Conservation (phyloP, 2,329 filamentous ascomycete genomes). For the Thelonectria discophora region DNA sequence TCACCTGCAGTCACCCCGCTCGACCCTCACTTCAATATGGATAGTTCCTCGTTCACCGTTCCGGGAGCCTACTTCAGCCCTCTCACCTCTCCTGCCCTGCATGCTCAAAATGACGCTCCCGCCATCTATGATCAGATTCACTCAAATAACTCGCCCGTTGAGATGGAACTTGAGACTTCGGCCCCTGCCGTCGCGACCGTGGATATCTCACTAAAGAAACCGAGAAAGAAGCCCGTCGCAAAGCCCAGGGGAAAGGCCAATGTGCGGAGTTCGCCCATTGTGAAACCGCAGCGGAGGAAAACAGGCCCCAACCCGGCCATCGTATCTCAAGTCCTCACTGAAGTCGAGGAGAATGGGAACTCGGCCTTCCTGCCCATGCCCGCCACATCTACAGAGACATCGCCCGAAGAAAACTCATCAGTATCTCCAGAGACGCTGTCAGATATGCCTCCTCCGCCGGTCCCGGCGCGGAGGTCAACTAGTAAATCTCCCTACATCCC, state of each 20-base stretch:
- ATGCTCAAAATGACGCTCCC: slow-evolving; percentile 56
- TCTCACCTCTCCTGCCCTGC: slow-evolving; percentile 80
- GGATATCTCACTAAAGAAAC: slow-evolving; percentile 59
- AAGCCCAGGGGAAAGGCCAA: slow-evolving; percentile 62
- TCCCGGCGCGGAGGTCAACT: slow-evolving; percentile 71
- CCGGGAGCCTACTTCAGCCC: slow-evolving; percentile 83
- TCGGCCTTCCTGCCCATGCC: slow-evolving; percentile 50
- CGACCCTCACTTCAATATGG: slow-evolving; percentile 73
- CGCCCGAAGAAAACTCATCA: slow-evolving; percentile 68
- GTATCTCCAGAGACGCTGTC: slow-evolving; percentile 70
- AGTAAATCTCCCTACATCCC: slow-evolving; percentile 74
- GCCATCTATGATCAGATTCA: slow-evolving; percentile 40
- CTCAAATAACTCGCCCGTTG: slow-evolving; percentile 63
- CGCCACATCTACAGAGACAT: slow-evolving; percentile 60
- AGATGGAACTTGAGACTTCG: slow-evolving; percentile 63
- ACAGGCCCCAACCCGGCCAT: slow-evolving; percentile 62
- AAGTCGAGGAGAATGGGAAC: slow-evolving; percentile 58
- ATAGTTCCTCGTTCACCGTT: slow-evolving; percentile 64
- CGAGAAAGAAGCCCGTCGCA: slow-evolving; percentile 59
- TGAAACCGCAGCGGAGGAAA: slow-evolving; percentile 70
- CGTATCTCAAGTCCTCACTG: slow-evolving; percentile 63
- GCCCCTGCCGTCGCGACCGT: slow-evolving; percentile 51
- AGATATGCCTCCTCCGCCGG: slow-evolving; percentile 73
- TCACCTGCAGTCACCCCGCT: slow-evolving; percentile 86
- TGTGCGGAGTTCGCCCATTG: slow-evolving; percentile 76